phyloP scores from a whole-genome alignment of 2,329 filamentous ascomycete genomes.

The Colletotrichum karsti region DNA sequence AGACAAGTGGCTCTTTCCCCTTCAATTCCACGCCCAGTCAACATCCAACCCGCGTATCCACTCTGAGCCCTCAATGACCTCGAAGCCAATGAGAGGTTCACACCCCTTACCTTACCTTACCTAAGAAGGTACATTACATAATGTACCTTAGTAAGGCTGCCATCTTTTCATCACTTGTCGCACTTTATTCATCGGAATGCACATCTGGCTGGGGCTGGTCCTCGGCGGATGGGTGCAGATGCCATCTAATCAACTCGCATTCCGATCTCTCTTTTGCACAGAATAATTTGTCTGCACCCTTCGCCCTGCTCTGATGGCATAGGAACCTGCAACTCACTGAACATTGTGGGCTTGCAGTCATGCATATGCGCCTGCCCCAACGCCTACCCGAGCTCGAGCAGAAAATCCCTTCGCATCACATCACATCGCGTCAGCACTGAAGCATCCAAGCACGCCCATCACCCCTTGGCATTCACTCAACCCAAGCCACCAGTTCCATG shows the following conservation, averaged over 20 bases:
- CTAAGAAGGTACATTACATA: too few species aligned
- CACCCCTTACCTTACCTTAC: too few species aligned
- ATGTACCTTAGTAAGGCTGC: not conserved
- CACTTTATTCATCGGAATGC: not conserved
- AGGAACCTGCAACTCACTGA: not conserved
- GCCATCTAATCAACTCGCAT: slow-evolving; percentile 27
- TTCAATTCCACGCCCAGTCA: not conserved
- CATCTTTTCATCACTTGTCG: not conserved
- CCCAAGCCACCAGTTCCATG: not conserved
- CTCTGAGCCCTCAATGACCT: not conserved
- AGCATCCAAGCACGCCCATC: not conserved
- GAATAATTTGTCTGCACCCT: not conserved
- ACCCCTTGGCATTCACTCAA: slow-evolving; percentile 1
- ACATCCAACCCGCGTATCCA: slow-evolving; percentile 14
- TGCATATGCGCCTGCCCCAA: not conserved
- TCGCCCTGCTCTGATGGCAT: slow-evolving; percentile 11
- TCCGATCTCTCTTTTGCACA: not conserved
- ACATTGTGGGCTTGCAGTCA: not conserved
- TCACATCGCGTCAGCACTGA: not conserved
- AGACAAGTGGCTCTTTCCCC: slow-evolving; percentile 9
- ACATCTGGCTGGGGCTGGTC: slow-evolving; percentile 11
- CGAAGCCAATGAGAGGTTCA: too few species aligned
- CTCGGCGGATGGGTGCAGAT: slow-evolving; percentile 19
- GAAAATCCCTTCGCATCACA: not conserved
- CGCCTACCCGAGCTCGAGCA: not conserved